These are phyloP conservation scores for Chalciporus pseudorubinellus DNA, from an alignment of 768 basidiomycete genomes.

Conservation along the genomic window DNA sequence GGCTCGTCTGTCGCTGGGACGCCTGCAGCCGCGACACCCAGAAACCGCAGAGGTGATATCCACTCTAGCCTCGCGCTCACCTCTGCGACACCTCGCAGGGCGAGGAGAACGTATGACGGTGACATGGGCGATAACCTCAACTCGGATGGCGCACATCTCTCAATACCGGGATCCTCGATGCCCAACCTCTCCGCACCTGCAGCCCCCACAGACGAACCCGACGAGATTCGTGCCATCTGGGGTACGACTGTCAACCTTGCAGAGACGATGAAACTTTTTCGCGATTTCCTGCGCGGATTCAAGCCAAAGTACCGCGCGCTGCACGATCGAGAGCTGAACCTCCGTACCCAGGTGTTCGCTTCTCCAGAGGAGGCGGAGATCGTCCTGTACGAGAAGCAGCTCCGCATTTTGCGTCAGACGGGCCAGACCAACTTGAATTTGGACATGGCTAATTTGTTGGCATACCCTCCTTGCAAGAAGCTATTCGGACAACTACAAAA, in stretches of 20 bases:
- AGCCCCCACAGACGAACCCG: conserved; percentile 66
- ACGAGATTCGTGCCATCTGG: conserved; percentile 93
- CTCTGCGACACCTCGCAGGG: conserved; percentile 43
- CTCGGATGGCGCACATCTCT: conserved; percentile 59
- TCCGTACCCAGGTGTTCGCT: conserved; percentile 47
- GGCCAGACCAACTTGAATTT: conserved; percentile 93
- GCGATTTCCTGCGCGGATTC: conserved; percentile 87
- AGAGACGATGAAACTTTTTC: conserved; percentile 89
- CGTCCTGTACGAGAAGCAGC: conserved; percentile 73
- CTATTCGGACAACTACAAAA: conserved; percentile 81
- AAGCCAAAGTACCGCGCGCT: conserved; percentile 84
- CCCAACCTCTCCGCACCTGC: conserved; percentile 59
- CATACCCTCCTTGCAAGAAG: conserved; percentile 83
- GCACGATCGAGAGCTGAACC: conserved; percentile 63
- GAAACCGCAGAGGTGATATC: conserved; percentile 84
- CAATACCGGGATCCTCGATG: conserved; percentile 55
- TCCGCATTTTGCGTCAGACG: conserved; percentile 84
- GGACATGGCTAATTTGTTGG: conserved; percentile 80
- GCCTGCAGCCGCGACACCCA: conserved; percentile 58
- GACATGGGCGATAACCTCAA: conserved; percentile 44
- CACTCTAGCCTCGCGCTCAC: conserved; percentile 74
- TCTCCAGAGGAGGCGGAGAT: conserved; percentile 68
- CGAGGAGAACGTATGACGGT: conserved; percentile 32
- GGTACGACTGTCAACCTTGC: conserved; percentile 93
- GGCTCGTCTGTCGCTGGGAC: conserved; percentile 45